A percentile compares a stretch with the other conserved stretches of the same genome.
These are phyloP conservation scores for Solanum phureja DNA, from an alignment of 257 asterid genomes.

Conservation along the genomic window DNA sequence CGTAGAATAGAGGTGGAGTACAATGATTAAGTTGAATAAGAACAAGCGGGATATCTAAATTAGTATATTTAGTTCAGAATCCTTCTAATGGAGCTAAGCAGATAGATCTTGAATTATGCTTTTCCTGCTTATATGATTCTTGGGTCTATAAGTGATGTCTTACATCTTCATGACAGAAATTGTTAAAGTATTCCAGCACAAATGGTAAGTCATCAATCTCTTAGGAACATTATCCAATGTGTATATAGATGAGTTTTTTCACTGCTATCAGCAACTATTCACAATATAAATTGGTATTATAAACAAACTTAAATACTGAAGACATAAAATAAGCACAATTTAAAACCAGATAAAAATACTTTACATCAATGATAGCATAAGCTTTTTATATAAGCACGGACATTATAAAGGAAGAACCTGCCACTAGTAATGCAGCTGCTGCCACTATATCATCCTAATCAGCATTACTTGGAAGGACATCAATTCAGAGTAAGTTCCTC, in stretches of 20 bases:
- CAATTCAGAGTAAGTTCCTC: slow-evolving; percentile 1
- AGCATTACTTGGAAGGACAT: neutral
- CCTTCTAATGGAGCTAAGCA: neutral
- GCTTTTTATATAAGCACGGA: neutral
- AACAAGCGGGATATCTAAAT: neutral
- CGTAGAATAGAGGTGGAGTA: neutral
- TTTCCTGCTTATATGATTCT: neutral
- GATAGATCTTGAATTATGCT: neutral
- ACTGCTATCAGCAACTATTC: neutral
- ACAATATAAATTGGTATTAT: neutral
- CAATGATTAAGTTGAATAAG: neutral
- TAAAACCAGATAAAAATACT: neutral
- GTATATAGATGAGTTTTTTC: neutral
- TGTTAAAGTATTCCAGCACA: neutral
- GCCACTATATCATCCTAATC: neutral
- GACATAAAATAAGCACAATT: neutral
- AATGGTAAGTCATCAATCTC: neutral
- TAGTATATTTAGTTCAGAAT: neutral
- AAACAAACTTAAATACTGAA: neutral
- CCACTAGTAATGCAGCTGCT: neutral
- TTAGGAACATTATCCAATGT: neutral
- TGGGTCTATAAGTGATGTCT: neutral
- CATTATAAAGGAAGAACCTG: slow-evolving; percentile 4
- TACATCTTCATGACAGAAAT: neutral
- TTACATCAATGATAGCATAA: neutral